A percentile compares a stretch with the other conserved stretches of the same genome.
phyloP scores from a whole-genome alignment of 352 stramenopile genomes.

The Globisporangium takayamanum region DNA sequence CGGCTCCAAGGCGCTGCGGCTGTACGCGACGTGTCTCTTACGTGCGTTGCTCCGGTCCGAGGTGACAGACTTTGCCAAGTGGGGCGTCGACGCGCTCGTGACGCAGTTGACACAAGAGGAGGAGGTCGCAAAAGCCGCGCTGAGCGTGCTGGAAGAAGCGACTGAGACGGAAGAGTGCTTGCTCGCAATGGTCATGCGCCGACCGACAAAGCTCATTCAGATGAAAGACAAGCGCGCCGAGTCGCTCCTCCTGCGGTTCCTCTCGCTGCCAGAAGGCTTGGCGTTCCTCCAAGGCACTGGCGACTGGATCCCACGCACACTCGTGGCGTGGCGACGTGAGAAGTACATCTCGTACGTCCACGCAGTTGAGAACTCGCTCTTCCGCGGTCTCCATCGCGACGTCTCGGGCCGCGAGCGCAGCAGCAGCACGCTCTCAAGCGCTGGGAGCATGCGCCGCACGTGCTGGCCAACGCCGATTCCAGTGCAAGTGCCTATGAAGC shows the following conservation, averaged over 20 bases:
- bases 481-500: constrained; percentile 80
- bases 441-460: constrained; percentile 31
- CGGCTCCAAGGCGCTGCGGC: constrained; percentile 73
- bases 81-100: constrained; percentile 81
- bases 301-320: constrained; percentile 78
- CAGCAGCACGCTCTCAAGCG: constrained; percentile 23
- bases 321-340: constrained; percentile 69
- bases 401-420: constrained; percentile 59
- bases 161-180: constrained; percentile 79
- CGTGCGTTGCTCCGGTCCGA: constrained; percentile 76
- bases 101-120: constrained; percentile 83
- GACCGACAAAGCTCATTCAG: constrained; percentile 68
- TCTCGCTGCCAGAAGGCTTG: constrained; percentile 73
- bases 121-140: constrained; percentile 75
- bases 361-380: constrained; percentile 71
- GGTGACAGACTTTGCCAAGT: constrained; percentile 85
- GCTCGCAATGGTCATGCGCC: constrained; percentile 80
- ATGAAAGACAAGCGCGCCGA: constrained; percentile 77
- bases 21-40: constrained; percentile 83
- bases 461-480: constrained; percentile 75
- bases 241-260: constrained; percentile 75
- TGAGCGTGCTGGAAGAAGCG: constrained; percentile 85
- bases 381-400: constrained; percentile 78
- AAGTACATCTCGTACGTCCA: constrained; percentile 86
- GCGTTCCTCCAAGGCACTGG: constrained; percentile 73